Evolutionary conservation across 2,329 filamentous ascomycete species (phyloP), one percentile per base, ranked within the genome.

Genomic region (Neofusicoccum umdonicola): DNA sequence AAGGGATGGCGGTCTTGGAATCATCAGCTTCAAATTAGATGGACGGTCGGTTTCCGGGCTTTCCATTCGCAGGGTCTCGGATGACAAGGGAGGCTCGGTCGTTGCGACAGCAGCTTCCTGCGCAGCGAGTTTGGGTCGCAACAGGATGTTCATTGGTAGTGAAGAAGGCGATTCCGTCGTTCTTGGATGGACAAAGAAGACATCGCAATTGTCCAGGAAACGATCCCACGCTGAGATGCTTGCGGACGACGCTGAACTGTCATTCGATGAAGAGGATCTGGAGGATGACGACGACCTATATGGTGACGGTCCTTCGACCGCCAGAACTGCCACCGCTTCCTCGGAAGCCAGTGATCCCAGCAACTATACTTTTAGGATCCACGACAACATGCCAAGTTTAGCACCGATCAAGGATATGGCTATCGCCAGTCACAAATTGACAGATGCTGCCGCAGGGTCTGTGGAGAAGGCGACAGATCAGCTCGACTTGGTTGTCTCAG

Each of bases 11-110:
- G 84, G 85, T 19, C 82, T 97, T 54, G 87, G 87, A 9, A 84
- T 95, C 22, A 78, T 98, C 12, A 89, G 86, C 15, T 97, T 99
- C 79, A 88, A 88, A 63, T 86, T 97, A 66, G 93, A 97, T 74
- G 95, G 96, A 15, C 87, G 95, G 63, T 96, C 91, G 2, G 92
- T 99, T 1, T 96, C 93, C 31, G 93, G 92, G 1, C 83, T 99
- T 66, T 87, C 85, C n/a, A 79, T 99, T 62, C 87, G 86, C 67
- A 78, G 86, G 44, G 81, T 97, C 4, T 73, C 85, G 4, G 71
- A 79, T 44, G 87, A 91, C 62, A 82, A 84, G 27, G 90, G 90
- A 9, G 89, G 90, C 7, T 74, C 78, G 35, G 67, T 91, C 9
- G 73, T 96, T 65, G 84, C 84, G 56, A 83, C 84, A 47, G 80